These are phyloP conservation scores for Daldinia childiae DNA, from an alignment of 495 filamentous ascomycete genomes.

Conservation along the genomic window DNA sequence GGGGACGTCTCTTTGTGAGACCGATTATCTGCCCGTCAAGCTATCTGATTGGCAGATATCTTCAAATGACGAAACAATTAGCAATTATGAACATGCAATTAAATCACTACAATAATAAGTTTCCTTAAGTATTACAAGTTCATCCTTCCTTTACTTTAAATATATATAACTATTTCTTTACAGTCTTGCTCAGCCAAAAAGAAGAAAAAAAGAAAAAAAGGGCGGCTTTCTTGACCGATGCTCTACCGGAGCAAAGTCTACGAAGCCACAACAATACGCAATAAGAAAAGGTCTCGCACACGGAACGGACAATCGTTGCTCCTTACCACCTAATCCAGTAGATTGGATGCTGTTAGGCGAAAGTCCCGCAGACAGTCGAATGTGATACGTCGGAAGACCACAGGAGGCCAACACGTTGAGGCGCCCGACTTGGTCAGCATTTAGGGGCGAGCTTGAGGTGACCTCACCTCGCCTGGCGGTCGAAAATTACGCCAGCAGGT, in stretches of 20 bases:
- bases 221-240: neutral
- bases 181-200: neutral
- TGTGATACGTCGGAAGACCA: conserved; percentile 20
- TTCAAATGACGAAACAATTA: conserved; percentile 24
- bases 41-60: conserved; percentile 9
- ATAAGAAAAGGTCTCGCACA: conserved; percentile 13
- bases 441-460: neutral
- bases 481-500: neutral
- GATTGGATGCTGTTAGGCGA: conserved; percentile 25
- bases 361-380: conserved; percentile 9
- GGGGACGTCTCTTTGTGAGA: neutral
- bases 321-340: conserved; percentile 10
- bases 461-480: neutral
- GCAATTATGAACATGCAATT: neutral
- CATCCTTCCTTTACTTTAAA: neutral
- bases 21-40: neutral
- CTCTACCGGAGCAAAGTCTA: neutral
- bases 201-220: neutral
- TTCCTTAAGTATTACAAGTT: neutral
- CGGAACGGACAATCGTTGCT: conserved; percentile 6
- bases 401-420: conserved; percentile 12
- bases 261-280: neutral
- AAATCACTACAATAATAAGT: conserved; percentile 2
- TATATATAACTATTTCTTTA: neutral
- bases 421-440: conserved; percentile 4